Evolutionary conservation across 169 alveolate genomes (phyloP), one percentile per base, ranked within the genome.

Genomic region (Nephromyces sp.): DNA sequence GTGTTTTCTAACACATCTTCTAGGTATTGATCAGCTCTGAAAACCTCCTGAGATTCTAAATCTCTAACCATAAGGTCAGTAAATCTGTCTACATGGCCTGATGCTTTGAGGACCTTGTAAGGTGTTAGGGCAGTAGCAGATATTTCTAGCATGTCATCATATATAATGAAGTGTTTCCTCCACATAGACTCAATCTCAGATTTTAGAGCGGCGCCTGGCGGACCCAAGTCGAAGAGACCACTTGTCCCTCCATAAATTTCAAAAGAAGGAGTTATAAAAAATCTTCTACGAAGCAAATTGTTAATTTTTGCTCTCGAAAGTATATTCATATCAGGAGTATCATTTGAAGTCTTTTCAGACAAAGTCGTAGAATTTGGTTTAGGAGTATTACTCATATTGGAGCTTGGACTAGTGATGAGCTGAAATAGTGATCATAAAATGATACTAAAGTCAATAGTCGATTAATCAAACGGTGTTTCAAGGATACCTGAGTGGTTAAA

Each of bases 81-180:
- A 84, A 97, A 97, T 70, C 94, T 84, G 84, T 93, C 98, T 25
- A 97, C 99, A 70, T 97, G 99, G 0, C 95, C 98, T 29, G 98
- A 94, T 21, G 98, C 93, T 79, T 93, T 92, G 52, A 97, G 84
- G 24, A 94, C 98, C 8, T 70, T 33, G 69, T 95, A 92, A 27
- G 98, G 99, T 0, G 98, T 22, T 87, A 67, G 29, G 32, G 70
- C 52, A 22, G 79, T 66, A 6, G 75, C 82, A 3, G 62, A 79
- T 5, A 95, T 90, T 74, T 97, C 99, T 66, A 95, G 84, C 97
- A 97, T 91, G 66, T 94, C 98, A 72, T 97, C 99, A 69, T 90
- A 95, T 43, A 94, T 80, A 35, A 95, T 90, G 81, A 95, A 97
- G 79, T 95, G 99, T 64, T 90, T 87, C 71, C 99, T 87, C 99